phyloP scores from a whole-genome alignment of 371 early-diverging fungal species.

The Mortierella polycephala region DNA sequence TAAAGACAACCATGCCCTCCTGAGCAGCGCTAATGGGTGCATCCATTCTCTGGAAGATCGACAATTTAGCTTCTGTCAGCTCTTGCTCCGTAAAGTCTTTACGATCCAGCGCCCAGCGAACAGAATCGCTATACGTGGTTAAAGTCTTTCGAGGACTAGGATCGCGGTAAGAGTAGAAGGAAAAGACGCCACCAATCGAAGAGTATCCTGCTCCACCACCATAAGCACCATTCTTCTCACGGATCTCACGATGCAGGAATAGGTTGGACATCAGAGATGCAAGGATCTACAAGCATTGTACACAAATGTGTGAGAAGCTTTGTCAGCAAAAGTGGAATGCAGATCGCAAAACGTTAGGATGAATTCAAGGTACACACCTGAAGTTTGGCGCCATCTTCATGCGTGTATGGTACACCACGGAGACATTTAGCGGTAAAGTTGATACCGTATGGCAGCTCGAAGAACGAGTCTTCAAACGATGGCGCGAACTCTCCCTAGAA shows the following conservation, averaged over 20 bases:
- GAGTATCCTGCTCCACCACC: slow-evolving; percentile 89
- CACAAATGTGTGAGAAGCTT: not conserved
- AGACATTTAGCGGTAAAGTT: slow-evolving; percentile 84
- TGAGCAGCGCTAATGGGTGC: slow-evolving; percentile 84
- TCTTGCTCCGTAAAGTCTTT: slow-evolving; percentile 62
- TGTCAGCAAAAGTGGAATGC: not conserved
- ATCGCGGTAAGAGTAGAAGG: slow-evolving; percentile 95
- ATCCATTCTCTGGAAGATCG: slow-evolving; percentile 87
- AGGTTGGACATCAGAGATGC: slow-evolving; percentile 85
- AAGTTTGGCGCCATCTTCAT: slow-evolving; percentile 82
- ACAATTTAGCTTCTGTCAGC: slow-evolving; percentile 92
- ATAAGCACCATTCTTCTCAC: slow-evolving; percentile 97
- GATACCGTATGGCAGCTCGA: slow-evolving; percentile 80
- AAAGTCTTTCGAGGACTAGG: slow-evolving; percentile 84
- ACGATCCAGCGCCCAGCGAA: slow-evolving; percentile 72
- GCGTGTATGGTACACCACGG: slow-evolving; percentile 85
- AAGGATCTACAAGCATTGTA: slow-evolving; percentile 58
- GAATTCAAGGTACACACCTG: slow-evolving; percentile 49
- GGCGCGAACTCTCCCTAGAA: slow-evolving; percentile 23
- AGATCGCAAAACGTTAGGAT: not conserved
- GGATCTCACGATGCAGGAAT: slow-evolving; percentile 92
- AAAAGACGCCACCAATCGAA: slow-evolving; percentile 80
- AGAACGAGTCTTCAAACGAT: slow-evolving; percentile 39
- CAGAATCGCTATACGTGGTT: slow-evolving; percentile 70
- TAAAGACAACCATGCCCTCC: slow-evolving; percentile 87